phyloP scores from a whole-genome alignment of 2,329 filamentous ascomycete species.

The Neonectria coccinea region DNA sequence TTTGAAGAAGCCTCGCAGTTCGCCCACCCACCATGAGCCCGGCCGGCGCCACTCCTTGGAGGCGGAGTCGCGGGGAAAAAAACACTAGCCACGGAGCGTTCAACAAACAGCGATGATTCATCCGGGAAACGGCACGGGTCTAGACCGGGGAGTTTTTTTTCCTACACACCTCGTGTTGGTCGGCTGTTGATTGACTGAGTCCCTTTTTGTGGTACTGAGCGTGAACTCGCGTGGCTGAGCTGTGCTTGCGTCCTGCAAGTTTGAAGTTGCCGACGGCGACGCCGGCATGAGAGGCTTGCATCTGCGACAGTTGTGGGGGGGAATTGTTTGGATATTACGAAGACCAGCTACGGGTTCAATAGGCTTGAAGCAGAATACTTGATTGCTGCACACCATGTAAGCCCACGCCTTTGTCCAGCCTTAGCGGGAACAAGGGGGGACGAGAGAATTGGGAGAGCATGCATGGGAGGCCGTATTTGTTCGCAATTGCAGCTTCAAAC shows the following conservation, averaged over 20 bases:
- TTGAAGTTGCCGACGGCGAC: background rate
- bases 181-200: background rate
- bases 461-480: background rate
- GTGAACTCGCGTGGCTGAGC: background rate
- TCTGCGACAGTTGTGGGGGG: background rate
- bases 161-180: background rate
- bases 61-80: background rate
- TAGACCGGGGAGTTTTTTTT: too few relatives aligned
- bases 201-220: background rate
- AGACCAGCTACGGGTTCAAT: background rate
- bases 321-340: background rate
- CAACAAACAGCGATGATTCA: background rate
- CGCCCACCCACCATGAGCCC: background rate
- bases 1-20: conserved; percentile 1
- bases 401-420: background rate
- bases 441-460: background rate
- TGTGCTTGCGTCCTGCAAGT: background rate
- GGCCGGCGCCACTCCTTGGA: background rate
- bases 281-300: background rate
- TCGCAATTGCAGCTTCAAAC: background rate
- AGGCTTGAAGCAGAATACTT: background rate
- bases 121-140: background rate
- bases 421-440: background rate
- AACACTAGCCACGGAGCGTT: background rate
- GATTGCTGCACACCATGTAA: background rate